A percentile compares a stretch with the other conserved stretches of the same genome.
phyloP scores from a whole-genome alignment of 495 filamentous ascomycete species.

The Corynascus novoguineensis region DNA sequence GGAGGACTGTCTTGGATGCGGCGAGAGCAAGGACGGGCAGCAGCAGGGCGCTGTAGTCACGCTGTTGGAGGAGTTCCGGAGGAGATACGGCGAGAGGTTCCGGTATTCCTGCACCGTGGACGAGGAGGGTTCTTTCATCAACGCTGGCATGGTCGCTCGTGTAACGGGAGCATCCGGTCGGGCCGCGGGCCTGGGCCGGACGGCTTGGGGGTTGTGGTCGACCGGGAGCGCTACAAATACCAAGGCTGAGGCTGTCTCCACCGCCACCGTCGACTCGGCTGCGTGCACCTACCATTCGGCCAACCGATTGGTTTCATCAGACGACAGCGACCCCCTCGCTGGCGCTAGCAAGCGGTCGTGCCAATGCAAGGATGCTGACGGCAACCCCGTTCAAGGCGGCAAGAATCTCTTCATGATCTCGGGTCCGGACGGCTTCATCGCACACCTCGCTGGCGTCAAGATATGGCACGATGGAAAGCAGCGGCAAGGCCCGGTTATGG shows the following conservation, averaged over 20 bases:
- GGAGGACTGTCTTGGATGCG: slow-evolving; percentile 28
- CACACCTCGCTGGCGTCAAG: slow-evolving; percentile 71
- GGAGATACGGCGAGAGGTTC: slow-evolving; percentile 50
- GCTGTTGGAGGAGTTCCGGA: slow-evolving; percentile 56
- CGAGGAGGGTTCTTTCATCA: slow-evolving; percentile 63
- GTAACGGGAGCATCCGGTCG: neutral
- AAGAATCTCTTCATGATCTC: slow-evolving; percentile 70
- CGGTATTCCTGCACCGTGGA: slow-evolving; percentile 71
- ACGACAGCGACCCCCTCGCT: neutral
- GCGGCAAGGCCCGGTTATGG: slow-evolving; percentile 55
- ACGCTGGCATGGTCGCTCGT: slow-evolving; percentile 1
- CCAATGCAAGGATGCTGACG: neutral
- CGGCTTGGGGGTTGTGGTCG: neutral
- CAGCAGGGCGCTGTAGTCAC: slow-evolving; percentile 40
- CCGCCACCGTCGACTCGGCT: neutral
- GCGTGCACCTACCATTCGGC: slow-evolving; percentile 8
- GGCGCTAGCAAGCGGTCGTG: neutral
- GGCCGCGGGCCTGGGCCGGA: neutral
- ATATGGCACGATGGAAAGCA: slow-evolving; percentile 64
- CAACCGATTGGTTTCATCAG: slow-evolving; percentile 1
- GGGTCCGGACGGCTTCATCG: slow-evolving; percentile 86
- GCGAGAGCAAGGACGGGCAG: neutral
- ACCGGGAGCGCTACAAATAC: neutral
- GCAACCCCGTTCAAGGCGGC: slow-evolving; percentile 11
- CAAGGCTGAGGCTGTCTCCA: neutral